Base-by-base conservation (phyloP, 495 filamentous ascomycete species). In the Penicillium angulare region DNA sequence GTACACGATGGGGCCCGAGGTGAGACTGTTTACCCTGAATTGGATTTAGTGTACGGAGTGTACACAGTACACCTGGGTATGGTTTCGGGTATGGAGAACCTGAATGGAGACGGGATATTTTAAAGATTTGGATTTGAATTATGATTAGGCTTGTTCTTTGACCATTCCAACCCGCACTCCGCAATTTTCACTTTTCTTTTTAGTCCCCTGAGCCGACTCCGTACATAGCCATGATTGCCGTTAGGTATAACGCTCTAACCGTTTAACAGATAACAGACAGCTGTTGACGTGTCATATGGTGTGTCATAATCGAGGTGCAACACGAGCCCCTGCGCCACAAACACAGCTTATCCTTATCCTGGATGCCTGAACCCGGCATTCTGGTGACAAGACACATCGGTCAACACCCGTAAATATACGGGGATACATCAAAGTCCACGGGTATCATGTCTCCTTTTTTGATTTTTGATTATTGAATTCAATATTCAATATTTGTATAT, bases 1-100 rank as follows among this genome's bases (percentile, higher is more conserved):
- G 61, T 48, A 43, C 22, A 18, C 21, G 43, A 61, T 52, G 49
- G 60, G 49, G 54, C 56, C 43, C 29, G 43, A 33, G 44, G 35
- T 41, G 40, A 49, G n/a, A 49, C 48, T 41, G 47, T 49, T 46
- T 21, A 41, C 47, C 52, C 34, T 55, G 41, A 33, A 12, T 16
- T 34, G 16, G 16, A 21, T 12, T 22, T 21, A 20, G 17, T 29
- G n/a, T n/a, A n/a, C n/a, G n/a, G n/a, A n/a, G n/a, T n/a, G n/a
- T n/a, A n/a, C n/a, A n/a, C n/a, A n/a, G n/a, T n/a, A n/a, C n/a
- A n/a, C n/a, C n/a, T n/a, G n/a, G n/a, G n/a, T n/a, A n/a, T n/a
- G n/a, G n/a, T n/a, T n/a, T n/a, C n/a, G n/a, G n/a, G n/a, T n/a
- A n/a, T n/a, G n/a, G n/a, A n/a, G n/a, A n/a, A n/a, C n/a, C n/a